Evolutionary conservation across 768 basidiomycete species (phyloP).

Genomic region (Lactarius akahatsu): DNA sequence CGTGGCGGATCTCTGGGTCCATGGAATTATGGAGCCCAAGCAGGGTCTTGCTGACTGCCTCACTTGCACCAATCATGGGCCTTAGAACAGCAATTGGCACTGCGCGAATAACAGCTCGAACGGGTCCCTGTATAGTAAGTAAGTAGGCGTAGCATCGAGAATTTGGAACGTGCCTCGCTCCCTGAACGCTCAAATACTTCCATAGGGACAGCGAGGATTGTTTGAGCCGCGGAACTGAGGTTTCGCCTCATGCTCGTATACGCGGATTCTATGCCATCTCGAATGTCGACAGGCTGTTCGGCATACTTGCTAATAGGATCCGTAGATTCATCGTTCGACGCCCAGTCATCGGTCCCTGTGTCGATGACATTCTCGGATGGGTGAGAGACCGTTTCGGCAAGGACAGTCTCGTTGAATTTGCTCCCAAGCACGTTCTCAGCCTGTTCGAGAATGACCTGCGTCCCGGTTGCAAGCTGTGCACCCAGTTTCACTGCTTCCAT

Average conservation of each 20-base stretch:
- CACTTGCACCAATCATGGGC: slow-evolving; percentile 97
- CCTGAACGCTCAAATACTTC: slow-evolving; percentile 96
- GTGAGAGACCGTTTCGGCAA: slow-evolving; percentile 60
- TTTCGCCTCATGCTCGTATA: slow-evolving; percentile 86
- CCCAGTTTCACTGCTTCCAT: slow-evolving; percentile 95
- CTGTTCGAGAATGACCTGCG: slow-evolving; percentile 95
- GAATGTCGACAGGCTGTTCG: slow-evolving; percentile 79
- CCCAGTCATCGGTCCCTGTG: slow-evolving; percentile 34
- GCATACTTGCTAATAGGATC: slow-evolving; percentile 87
- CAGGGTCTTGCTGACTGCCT: slow-evolving; percentile 94
- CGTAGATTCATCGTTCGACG: slow-evolving; percentile 45
- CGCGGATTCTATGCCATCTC: slow-evolving; percentile 88
- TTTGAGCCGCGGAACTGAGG: slow-evolving; percentile 92
- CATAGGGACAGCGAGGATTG: slow-evolving; percentile 98
- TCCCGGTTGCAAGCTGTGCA: slow-evolving; percentile 91
- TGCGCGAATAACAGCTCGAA: slow-evolving; percentile 91
- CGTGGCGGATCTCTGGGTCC: slow-evolving; percentile 78
- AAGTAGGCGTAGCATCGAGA: slow-evolving; percentile 5
- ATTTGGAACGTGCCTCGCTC: slow-evolving; percentile 62
- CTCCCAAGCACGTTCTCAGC: slow-evolving; percentile 89
- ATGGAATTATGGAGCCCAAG: slow-evolving; percentile 91
- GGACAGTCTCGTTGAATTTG: slow-evolving; percentile 63
- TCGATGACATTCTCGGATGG: slow-evolving; percentile 34
- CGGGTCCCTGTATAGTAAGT: slow-evolving; percentile 64
- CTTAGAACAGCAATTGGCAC: slow-evolving; percentile 97